Conservation (phyloP, 2,329 filamentous ascomycete genomes). For the Cercospora janseana region DNA sequence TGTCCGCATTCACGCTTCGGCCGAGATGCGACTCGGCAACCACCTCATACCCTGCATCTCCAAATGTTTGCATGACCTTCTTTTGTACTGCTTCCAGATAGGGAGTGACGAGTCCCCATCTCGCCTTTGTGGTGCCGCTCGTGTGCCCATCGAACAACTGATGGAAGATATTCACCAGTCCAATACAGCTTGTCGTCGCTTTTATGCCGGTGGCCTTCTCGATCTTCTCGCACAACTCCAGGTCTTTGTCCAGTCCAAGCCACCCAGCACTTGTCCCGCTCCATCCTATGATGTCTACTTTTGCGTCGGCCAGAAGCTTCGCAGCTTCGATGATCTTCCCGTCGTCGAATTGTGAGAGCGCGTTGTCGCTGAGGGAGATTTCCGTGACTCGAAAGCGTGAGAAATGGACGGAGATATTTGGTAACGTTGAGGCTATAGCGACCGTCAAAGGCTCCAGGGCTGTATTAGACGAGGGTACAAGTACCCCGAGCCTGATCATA, state of each 20-base stretch:
- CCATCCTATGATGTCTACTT: constrained; percentile 36
- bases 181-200: constrained; percentile 45
- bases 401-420: constrained; percentile 44
- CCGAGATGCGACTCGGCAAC: constrained; percentile 38
- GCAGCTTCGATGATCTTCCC: constrained; percentile 34
- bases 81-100: constrained; percentile 45
- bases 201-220: constrained; percentile 40
- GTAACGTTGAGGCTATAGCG: constrained; percentile 38
- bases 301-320: constrained; percentile 34
- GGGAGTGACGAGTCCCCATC: constrained; percentile 45
- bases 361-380: constrained; percentile 39
- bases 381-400: constrained; percentile 45
- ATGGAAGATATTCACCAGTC: constrained; percentile 40
- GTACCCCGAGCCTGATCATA: constrained; percentile 39
- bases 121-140: constrained; percentile 22
- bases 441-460: constrained; percentile 46
- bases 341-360: constrained; percentile 38
- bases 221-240: constrained; percentile 42
- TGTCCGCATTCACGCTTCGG: constrained; percentile 41
- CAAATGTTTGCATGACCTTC: constrained; percentile 41
- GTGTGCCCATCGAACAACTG: constrained; percentile 19
- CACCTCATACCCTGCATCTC: constrained; percentile 37
- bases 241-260: constrained; percentile 36
- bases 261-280: constrained; percentile 34
- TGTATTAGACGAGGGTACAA: constrained; percentile 49